Conservation (phyloP, 2,329 filamentous ascomycete species). For the Fusarium sambucinum region DNA sequence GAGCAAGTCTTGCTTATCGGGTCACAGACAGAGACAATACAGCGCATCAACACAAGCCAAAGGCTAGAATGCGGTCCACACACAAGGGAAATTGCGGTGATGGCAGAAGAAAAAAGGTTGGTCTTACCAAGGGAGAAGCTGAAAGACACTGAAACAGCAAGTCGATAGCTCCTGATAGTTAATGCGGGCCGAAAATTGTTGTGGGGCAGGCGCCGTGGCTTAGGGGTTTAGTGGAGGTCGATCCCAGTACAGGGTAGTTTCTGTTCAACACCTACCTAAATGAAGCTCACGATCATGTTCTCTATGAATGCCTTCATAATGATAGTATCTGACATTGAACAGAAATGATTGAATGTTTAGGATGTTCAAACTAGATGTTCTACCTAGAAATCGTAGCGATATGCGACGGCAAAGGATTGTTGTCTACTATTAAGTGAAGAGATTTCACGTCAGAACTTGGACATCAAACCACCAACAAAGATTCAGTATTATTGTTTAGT, state of each 20-base stretch:
- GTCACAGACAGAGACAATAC: background rate
- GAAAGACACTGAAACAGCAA: conserved; percentile 15
- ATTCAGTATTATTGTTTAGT: rapidly evolving
- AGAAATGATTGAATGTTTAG: too few species aligned
- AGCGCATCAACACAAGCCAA: background rate
- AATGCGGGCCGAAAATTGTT: conserved; percentile 28
- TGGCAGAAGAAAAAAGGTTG: conserved; percentile 5
- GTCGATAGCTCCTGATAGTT: background rate
- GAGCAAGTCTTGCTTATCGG: background rate
- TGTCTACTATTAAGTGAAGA: background rate
- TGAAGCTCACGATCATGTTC: background rate
- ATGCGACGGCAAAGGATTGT: too few species aligned
- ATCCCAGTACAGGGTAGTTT: conserved; percentile 18
- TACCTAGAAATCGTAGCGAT: too few species aligned
- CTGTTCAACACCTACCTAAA: rapidly evolving
- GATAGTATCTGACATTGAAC: too few species aligned
- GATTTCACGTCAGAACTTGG: background rate
- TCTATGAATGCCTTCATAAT: background rate
- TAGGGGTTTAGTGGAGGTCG: background rate
- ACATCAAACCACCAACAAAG: background rate
- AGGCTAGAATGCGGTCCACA: conserved; percentile 3
- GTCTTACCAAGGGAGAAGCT: conserved; percentile 37
- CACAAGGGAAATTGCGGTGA: conserved; percentile 14
- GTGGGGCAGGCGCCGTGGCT: background rate
- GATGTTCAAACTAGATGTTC: too few species aligned